Base-by-base conservation (phyloP, 2,329 filamentous ascomycete genomes). In the Phoma sp. region DNA sequence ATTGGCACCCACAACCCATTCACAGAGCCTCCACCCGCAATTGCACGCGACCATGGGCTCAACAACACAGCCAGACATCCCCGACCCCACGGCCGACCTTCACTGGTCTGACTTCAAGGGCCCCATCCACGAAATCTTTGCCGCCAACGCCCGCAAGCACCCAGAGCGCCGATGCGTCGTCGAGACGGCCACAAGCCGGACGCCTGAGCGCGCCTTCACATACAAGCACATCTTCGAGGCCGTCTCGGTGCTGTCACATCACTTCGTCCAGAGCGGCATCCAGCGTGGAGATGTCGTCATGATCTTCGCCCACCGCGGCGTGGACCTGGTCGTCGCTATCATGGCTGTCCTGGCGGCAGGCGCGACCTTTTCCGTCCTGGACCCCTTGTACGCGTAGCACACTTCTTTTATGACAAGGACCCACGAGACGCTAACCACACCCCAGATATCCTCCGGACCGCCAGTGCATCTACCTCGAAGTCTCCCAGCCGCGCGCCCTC, bases 171-270 rank as follows among this genome's bases (percentile, higher is more conserved):
- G 83, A 51, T 91, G 88, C 65, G 86, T 91, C 3, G 81, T 89
- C 2, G 88, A 90, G 68, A 91, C 88, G 4, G 78, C 80, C 5
- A 82, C 81, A 1, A 73, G 67, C 45, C 76, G 69, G 27, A 79
- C 81, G 2, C 82, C 87, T 7, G 80, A 87, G 71, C 82, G 90
- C 60, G 78, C 77, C 43, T 97, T 95, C 76, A 94, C 87, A 22
- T 98, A 97, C 75, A 81, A 81, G 62, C 91, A 96, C 69, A 96
- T 98, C 70, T 84, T 92, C 70, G 89, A 96, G 78, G 88, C 89
- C 0, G 89, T 91, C 27, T 96, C 96, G 72, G 82, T 86, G 17
- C 75, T 97, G 6, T 90, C 92, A 21, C 87, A 96, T 76, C 85
- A 96, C 70, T 82, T 97, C 19, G 84, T 89, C 49, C 81, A 88